Evolutionary conservation across 306 rosid species (phyloP).

Genomic region (Vicia villosa): DNA sequence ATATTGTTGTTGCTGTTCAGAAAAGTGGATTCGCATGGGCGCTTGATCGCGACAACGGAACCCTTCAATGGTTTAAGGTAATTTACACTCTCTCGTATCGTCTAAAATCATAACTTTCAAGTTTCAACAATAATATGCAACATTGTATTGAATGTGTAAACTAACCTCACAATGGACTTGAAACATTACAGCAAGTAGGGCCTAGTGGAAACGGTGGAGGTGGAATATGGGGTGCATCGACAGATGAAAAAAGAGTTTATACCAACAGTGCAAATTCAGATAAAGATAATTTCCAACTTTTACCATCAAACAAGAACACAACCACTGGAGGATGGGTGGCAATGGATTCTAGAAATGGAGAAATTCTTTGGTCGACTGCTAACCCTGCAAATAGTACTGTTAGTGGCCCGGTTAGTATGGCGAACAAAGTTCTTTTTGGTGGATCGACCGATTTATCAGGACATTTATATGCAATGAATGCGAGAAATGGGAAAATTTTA

Average conservation of each 20-base stretch:
- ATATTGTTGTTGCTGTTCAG: slow-evolving; percentile 62
- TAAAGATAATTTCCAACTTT: slow-evolving; percentile 53
- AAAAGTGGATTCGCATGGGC: slow-evolving; percentile 78
- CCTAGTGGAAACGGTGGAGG: slow-evolving; percentile 66
- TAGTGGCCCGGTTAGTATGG: slow-evolving; percentile 57
- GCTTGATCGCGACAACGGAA: slow-evolving; percentile 56
- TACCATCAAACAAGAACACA: slow-evolving; percentile 49
- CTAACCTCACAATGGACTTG: neutral
- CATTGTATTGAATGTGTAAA: neutral
- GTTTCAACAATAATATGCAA: too few species aligned
- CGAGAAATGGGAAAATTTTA: slow-evolving; percentile 44
- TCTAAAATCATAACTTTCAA: neutral
- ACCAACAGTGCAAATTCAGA: slow-evolving; percentile 58
- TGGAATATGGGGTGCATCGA: slow-evolving; percentile 66
- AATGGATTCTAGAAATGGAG: slow-evolving; percentile 52
- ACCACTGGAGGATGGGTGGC: slow-evolving; percentile 75
- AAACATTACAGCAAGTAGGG: slow-evolving; percentile 53
- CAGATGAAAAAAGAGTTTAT: slow-evolving; percentile 56
- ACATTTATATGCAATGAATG: slow-evolving; percentile 53
- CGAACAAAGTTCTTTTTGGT: slow-evolving; percentile 64
- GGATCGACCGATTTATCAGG: slow-evolving; percentile 52
- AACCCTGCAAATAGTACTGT: slow-evolving; percentile 47
- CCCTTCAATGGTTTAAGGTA: slow-evolving; percentile 50
- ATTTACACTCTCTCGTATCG: neutral
- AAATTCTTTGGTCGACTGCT: slow-evolving; percentile 55